A percentile compares a stretch with the other conserved stretches of the same genome.
Conservation (phyloP, 441 rosid species). For the Croton setiger region DNA sequence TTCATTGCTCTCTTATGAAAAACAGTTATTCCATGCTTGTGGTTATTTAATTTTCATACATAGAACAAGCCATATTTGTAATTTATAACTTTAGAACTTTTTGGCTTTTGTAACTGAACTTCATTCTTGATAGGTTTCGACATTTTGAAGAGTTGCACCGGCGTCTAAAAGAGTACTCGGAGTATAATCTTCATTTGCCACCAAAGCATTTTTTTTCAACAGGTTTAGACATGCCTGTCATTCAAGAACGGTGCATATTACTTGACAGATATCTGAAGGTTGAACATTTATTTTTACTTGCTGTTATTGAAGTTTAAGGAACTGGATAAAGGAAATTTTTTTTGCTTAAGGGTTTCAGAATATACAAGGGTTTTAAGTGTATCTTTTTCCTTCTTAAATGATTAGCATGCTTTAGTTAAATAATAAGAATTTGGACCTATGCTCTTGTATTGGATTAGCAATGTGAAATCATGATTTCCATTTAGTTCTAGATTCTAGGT, state of each 20-base stretch:
- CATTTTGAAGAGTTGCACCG: conserved; percentile 99
- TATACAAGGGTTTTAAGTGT: not conserved
- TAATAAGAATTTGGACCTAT: not conserved
- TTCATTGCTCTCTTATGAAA: not conserved
- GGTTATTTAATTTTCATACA: not conserved
- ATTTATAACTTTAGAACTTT: not conserved
- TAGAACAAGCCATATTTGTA: not conserved
- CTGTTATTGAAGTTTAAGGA: conserved; percentile 4
- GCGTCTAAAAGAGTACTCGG: conserved; percentile 87
- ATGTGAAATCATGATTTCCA: not conserved
- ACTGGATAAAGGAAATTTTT: conserved; percentile 7
- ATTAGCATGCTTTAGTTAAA: not conserved
- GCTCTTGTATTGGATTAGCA: not conserved
- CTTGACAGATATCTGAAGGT: conserved; percentile 94
- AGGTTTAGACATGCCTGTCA: conserved; percentile 78
- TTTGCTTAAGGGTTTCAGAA: not conserved
- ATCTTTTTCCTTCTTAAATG: not conserved
- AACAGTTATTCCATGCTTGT: not conserved
- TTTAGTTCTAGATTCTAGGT: not conserved
- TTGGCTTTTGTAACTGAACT: conserved; percentile 14
- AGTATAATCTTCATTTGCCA: conserved; percentile 92
- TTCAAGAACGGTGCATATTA: conserved; percentile 87
- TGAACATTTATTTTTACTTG: conserved; percentile 23
- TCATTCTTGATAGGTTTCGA: conserved; percentile 63
- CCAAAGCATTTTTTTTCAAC: conserved; percentile 98